A percentile compares a stretch with the other conserved stretches of the same genome.
phyloP scores from a whole-genome alignment of 352 stramenopile genomes.

The Phytopythium ostracodes region DNA sequence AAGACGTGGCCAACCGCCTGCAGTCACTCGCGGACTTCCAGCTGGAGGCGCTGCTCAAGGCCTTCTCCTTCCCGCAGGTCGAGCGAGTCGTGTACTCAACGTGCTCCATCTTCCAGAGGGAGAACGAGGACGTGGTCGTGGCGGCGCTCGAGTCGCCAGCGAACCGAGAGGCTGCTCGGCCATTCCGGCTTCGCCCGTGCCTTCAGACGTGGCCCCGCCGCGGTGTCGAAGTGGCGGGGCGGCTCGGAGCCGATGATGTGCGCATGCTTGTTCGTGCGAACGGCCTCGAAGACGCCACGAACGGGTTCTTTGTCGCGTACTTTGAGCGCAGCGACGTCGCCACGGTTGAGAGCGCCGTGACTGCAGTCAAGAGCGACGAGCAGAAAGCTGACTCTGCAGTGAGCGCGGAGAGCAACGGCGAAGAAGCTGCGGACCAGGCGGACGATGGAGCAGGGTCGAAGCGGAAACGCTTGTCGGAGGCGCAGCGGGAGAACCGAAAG shows the following conservation, averaged over 20 bases:
- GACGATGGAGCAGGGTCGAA: slow-evolving; percentile 30
- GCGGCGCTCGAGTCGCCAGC: slow-evolving; percentile 73
- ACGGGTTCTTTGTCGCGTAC: slow-evolving; percentile 97
- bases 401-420: slow-evolving; percentile 1
- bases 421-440: background rate
- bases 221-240: slow-evolving; percentile 47
- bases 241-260: slow-evolving; percentile 53
- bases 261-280: slow-evolving; percentile 90
- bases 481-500: slow-evolving; percentile 73
- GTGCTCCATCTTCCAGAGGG: slow-evolving; percentile 94
- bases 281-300: slow-evolving; percentile 91
- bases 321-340: slow-evolving; percentile 73
- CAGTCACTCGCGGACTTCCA: slow-evolving; percentile 95
- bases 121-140: slow-evolving; percentile 95
- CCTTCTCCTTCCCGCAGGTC: slow-evolving; percentile 93
- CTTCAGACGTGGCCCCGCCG: slow-evolving; percentile 73
- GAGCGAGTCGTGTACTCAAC: slow-evolving; percentile 96
- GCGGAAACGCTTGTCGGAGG: slow-evolving; percentile 54
- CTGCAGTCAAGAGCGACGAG: background rate
- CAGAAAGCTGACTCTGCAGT: slow-evolving; percentile 4
- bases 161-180: slow-evolving; percentile 32
- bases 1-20: slow-evolving; percentile 72
- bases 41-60: slow-evolving; percentile 90
- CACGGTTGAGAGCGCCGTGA: background rate
- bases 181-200: slow-evolving; percentile 65